Base-by-base conservation (phyloP, 192 early-diverging fungal species). In the Coemansia sp. region DNA sequence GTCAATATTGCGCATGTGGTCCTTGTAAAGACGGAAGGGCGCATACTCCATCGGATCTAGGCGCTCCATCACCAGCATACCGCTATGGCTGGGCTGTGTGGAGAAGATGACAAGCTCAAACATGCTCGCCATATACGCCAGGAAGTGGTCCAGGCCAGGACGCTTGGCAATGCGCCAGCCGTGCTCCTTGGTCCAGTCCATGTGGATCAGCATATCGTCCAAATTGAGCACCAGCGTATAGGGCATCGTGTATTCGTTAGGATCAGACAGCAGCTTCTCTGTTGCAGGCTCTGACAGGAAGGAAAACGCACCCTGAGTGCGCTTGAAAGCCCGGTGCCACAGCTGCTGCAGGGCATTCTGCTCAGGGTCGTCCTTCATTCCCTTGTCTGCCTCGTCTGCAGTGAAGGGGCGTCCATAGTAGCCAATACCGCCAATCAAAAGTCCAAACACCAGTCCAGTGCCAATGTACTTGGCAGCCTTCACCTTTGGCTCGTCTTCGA, bases 41-140 rank as follows among this genome's bases (percentile, higher is more conserved):
- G 90, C 90, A 67, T 89, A 91, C 80, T 91, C 91, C 71, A 95
- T 89, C 61, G 96, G 94, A 74, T 99, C 98, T 13, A 99, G 79
- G 69, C 94, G 92, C 61, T 92, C 90, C 71, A 97, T 74, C 49
- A 98, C 90, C 33, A 93, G 91, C 66, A 89, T 82, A 40, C 93
- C 98, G 75, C 92, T 71, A 76, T 94, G 89, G 70, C 89, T 84
- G 12, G 90, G 91, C 72, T 95, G 92, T 44, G 89, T 95, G 33
- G 98, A 96, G 73, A 96, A 98, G 22, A 99, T 89, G 27, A 99
- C 96, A 62, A 98, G 89, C 86, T 99, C 98, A 80, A 89, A 99
- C 81, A 94, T 92, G 74, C 92, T 90, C 67, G 90, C 89, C 68
- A 98, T 82, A 78, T 96, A 95, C 63, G 92, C 89, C 29, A 99